Evolutionary conservation across 768 basidiomycete species (phyloP), one percentile per base, ranked within the genome.

Genomic region (Cytidiella melzeri): DNA sequence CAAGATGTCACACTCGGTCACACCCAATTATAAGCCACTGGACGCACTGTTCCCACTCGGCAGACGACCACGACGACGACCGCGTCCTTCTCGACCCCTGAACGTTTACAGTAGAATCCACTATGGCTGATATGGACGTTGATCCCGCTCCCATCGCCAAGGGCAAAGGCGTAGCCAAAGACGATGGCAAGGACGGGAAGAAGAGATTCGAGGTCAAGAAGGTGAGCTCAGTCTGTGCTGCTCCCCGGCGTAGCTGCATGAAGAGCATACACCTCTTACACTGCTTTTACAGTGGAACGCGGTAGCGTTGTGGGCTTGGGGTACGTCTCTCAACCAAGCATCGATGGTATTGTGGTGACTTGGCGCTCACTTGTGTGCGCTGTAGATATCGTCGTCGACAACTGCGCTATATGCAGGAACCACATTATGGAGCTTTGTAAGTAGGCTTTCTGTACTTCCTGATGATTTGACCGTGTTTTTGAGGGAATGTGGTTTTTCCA

Each of bases 401-500:
- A 97, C 71, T 98, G 96, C 61, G 96, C 96, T 44, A 99, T 99
- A 73, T 99, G 96, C 77, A 83, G 93, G 68, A 97, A 97, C 67
- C 95, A 99, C 64, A 98, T 99, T 73, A 99, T 99, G 96, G 96
- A 99, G 68, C 85, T 98, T 40, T 99, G 96, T 98, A 60, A 43
- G 52, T 25, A 15, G 4, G 20, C 25, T n/a, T n/a, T n/a, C n/a
- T n/a, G n/a, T n/a, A n/a, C n/a, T n/a, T n/a, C n/a, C 30, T 15
- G 15, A 15, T 15, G 30, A 7, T 34, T 34, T 15, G 30, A 7
- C 15, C 30, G 30, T 15, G 30, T 34, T 34, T 34, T 15, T 34
- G 9, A 34, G 30, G 30, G 7, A 7, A 34, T 15, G 9, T 50
- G 48, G 46, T 41, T 25, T 42, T n/a, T 34, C 9, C 41, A 99